Evolutionary conservation across 1,139 yeast species (phyloP).

Genomic region (Yamadazyma buinensis): DNA sequence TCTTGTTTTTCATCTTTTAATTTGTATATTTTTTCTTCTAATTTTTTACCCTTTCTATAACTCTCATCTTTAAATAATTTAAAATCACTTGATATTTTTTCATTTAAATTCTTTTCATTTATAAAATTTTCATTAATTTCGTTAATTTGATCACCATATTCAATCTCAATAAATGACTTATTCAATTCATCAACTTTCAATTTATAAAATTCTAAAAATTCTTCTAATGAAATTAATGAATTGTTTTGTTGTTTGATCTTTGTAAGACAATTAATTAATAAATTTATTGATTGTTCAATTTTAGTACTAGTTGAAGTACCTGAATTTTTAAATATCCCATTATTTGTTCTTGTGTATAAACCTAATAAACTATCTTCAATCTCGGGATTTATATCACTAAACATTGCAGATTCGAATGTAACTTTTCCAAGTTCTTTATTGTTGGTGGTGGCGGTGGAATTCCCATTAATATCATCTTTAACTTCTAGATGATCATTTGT

Average conservation of each 20-base stretch:
- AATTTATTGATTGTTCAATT: constrained; percentile 37
- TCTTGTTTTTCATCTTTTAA: constrained; percentile 17
- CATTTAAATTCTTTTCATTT: constrained; percentile 17
- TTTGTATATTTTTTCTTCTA: constrained; percentile 17
- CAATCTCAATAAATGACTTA: constrained; percentile 21
- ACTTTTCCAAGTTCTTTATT: constrained; percentile 6
- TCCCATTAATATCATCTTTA: not conserved
- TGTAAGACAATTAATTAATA: constrained; percentile 26
- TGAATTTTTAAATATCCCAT: constrained; percentile 64
- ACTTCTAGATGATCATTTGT: constrained; percentile 2
- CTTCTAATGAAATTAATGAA: constrained; percentile 28
- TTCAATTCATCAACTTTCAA: constrained; percentile 27
- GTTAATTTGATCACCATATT: constrained; percentile 19
- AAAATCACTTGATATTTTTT: constrained; percentile 18
- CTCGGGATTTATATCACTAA: constrained; percentile 68
- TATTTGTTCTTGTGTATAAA: constrained; percentile 48
- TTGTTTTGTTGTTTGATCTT: constrained; percentile 36
- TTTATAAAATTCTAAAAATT: constrained; percentile 29
- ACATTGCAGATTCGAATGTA: constrained; percentile 65
- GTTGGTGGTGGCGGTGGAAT: no score
- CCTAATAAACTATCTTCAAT: constrained; percentile 61
- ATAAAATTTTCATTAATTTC: constrained; percentile 20
- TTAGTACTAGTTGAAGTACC: constrained; percentile 54
- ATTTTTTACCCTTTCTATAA: constrained; percentile 14
- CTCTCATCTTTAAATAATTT: constrained; percentile 19